Evolutionary conservation across 2,329 filamentous ascomycete genomes (phyloP), one percentile per base, ranked within the genome.

Genomic region (Alternaria gaisen): DNA sequence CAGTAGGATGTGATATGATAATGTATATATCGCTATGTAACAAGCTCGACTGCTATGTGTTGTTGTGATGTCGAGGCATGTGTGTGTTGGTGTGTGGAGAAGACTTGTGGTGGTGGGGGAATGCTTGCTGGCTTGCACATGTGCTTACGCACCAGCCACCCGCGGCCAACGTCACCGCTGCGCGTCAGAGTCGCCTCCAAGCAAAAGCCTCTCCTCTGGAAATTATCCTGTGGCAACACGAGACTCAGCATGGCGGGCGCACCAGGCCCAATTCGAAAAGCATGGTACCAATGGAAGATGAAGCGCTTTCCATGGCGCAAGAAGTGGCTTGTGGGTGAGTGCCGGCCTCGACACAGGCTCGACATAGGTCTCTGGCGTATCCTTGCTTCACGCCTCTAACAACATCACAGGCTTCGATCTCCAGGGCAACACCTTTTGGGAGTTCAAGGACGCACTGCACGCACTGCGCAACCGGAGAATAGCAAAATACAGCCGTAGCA

Each of bases 401-500:
- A 43, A 16, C 18, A 9, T 60, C 40, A 34, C 69, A 88, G 87
- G 87, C 72, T 81, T 83, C 66, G 87, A 90, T 75, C 81, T 90
- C 48, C 75, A 82, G 20, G 87, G 87, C 62, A 90, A 90, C 77
- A 89, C 87, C 10, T 90, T 85, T 75, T 90, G 87, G 87, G 87
- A 89, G 71, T 89, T 90, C 77, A 86, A 85, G 71, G 86, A 88
- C 71, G 78, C 80, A 18, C 63, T 87, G 56, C 86, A 87, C 65
- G 75, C 84, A 40, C 77, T 80, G 41, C 83, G 87, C 43, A 81
- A 82, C 63, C 83, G 88, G 38, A 82, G 88, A 30, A 89, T 89
- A 18, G 86, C 88, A 58, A 83, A 86, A 66, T 86, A 85, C 67
- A 80, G 79, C 42, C 80, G 80, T 8, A 79, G 80, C 63, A 83